Base-by-base conservation (phyloP, 495 filamentous ascomycete species). In the Neurospora sp. region DNA sequence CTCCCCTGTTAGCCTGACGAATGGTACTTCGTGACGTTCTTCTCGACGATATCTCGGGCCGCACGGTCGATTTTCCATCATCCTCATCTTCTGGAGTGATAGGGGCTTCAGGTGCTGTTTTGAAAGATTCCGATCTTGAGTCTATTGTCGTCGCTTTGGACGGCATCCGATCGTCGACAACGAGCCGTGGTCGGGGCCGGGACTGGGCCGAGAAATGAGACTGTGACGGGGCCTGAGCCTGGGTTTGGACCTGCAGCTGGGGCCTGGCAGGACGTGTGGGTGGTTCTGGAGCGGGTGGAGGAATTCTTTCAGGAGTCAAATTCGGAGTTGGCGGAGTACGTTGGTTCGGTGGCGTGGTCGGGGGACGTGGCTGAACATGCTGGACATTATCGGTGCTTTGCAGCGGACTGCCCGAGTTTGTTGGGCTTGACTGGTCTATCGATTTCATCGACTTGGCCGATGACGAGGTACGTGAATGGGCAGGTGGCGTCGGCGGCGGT, bases 281-380 rank as follows among this genome's bases (percentile, higher is more conserved):
- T 69, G 77, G 74, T 70, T 86, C 87, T 44, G 92, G 91, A 72
- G 91, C 92, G 23, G 91, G 27, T 3, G 14, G 54, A 18, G 54
- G 27, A 16, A 66, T 92, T 35, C 89, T 87, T 78, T 94, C 91
- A 7, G 91, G 91, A 4, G 81, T 94, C 42, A 90, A 87, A 44
- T 93, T 91, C 12, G 91, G 91, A 10, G 82, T 94, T 20, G 90
- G 91, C 31, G 91, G 92, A 74, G 90, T 92, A 70, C 87, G 86
- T 72, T 90, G 88, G 75, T 88, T 86, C 41, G 86, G 84, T 39
- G 90, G 90, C 7, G 90, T 92, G 72, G 83, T 78, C 71, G 86
- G 86, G 1, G 82, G 76, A 27, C 70, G 76, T 70, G 80, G 72
- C 40, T 75, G 70, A 39, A 75, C 71, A 20, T 46, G 35, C 38